phyloP scores from a whole-genome alignment of 768 basidiomycete genomes.

The Trametes meyenii region DNA sequence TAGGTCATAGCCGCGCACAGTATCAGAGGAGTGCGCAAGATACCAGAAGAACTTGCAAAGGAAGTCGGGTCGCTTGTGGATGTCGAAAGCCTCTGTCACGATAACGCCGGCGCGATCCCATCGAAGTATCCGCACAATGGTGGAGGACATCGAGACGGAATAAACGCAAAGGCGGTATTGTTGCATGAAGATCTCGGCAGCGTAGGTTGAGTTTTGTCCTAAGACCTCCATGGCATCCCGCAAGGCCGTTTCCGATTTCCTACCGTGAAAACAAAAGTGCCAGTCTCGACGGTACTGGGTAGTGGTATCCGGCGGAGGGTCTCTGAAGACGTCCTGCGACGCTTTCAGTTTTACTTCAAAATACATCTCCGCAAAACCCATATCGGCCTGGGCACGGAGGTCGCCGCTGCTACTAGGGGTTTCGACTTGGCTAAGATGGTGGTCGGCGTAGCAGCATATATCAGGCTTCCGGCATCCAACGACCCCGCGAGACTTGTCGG shows the following conservation, averaged over 20 bases:
- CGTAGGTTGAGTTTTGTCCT: conserved; percentile 6
- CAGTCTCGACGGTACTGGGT: too few species aligned
- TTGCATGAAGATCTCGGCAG: conserved; percentile 17
- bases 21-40: conserved; percentile 24
- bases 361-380: conserved; percentile 15
- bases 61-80: conserved; percentile 17
- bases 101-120: conserved; percentile 39
- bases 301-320: too few species aligned
- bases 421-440: background rate
- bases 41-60: conserved; percentile 38
- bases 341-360: conserved; percentile 12
- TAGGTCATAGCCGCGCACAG: conserved; percentile 33
- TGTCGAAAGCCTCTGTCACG: conserved; percentile 35
- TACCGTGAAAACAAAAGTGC: too few species aligned
- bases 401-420: background rate
- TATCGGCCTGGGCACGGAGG: background rate
- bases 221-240: background rate
- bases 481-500: background rate
- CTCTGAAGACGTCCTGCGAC: conserved; percentile 1
- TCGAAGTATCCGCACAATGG: conserved; percentile 34
- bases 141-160: conserved; percentile 33
- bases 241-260: background rate
- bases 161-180: conserved; percentile 37
- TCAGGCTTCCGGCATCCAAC: conserved; percentile 1
- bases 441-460: conserved; percentile 6